These are phyloP conservation scores for Baudoinia panamericana DNA, from an alignment of 495 filamentous ascomycete genomes.

Conservation along the genomic window DNA sequence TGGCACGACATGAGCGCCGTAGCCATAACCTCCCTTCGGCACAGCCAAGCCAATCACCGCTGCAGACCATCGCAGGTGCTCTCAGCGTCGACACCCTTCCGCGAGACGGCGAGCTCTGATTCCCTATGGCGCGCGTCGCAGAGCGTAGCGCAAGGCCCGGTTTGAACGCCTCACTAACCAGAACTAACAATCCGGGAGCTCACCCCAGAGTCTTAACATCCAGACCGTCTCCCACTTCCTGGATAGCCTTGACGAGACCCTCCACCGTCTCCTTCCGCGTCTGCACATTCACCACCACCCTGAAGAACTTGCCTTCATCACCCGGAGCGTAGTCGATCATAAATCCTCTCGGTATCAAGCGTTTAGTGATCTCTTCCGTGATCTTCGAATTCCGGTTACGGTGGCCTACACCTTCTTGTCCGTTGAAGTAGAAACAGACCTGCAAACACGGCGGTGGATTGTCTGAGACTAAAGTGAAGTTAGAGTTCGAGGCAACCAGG, in stretches of 20 bases:
- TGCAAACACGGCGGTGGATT: constrained; percentile 81
- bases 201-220: constrained; percentile 6
- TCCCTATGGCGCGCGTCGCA: no score
- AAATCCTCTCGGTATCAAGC: constrained; percentile 60
- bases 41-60: no score
- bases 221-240: constrained; percentile 46
- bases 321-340: constrained; percentile 92
- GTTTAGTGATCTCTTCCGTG: constrained; percentile 54
- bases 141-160: no score
- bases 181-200: no score
- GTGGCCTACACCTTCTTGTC: constrained; percentile 36
- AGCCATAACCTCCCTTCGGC: no score
- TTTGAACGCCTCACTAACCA: no score
- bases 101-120: no score
- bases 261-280: constrained; percentile 64
- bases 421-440: constrained; percentile 84
- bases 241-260: constrained; percentile 58
- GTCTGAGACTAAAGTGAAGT: constrained; percentile 59
- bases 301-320: constrained; percentile 66
- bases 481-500: constrained; percentile 36
- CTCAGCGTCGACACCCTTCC: no score
- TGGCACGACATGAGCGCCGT: no score
- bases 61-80: no score
- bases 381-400: constrained; percentile 49
- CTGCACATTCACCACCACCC: constrained; percentile 72